phyloP scores from a whole-genome alignment of 176 grass and related monocot genomes.

The Oryza longistaminata region DNA sequence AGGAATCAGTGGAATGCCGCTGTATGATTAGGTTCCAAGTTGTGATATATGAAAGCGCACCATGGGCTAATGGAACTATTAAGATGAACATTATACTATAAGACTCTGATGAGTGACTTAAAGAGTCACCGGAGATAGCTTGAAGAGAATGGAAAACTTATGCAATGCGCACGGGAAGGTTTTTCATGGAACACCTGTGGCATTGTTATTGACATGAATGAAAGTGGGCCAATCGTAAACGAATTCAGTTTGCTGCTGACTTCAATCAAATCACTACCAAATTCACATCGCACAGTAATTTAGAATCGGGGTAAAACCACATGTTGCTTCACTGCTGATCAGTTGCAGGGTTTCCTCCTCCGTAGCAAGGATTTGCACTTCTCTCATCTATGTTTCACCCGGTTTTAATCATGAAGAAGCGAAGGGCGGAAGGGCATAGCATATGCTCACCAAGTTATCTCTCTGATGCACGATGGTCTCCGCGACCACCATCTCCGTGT shows the following conservation, averaged over 20 bases:
- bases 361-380: neutral
- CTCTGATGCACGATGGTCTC: constrained; percentile 93
- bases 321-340: neutral
- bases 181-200: neutral
- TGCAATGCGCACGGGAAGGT: neutral
- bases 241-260: too few relatives aligned
- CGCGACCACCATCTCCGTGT: constrained; percentile 97
- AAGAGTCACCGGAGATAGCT: neutral
- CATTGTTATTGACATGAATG: neutral
- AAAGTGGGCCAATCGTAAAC: neutral
- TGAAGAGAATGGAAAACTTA: neutral
- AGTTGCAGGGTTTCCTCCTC: neutral
- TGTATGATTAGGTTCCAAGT: neutral
- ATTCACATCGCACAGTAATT: too few relatives aligned
- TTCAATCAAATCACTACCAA: too few relatives aligned
- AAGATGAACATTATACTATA: neutral
- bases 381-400: too few relatives aligned
- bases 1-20: neutral
- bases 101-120: neutral
- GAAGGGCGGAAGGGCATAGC: neutral
- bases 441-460: constrained; percentile 67
- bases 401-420: too few relatives aligned
- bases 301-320: neutral
- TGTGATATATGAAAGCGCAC: too few relatives aligned
- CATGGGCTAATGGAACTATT: neutral